Evolutionary conservation across 768 basidiomycete genomes (phyloP).

Genomic region (Suillus occidentalis): DNA sequence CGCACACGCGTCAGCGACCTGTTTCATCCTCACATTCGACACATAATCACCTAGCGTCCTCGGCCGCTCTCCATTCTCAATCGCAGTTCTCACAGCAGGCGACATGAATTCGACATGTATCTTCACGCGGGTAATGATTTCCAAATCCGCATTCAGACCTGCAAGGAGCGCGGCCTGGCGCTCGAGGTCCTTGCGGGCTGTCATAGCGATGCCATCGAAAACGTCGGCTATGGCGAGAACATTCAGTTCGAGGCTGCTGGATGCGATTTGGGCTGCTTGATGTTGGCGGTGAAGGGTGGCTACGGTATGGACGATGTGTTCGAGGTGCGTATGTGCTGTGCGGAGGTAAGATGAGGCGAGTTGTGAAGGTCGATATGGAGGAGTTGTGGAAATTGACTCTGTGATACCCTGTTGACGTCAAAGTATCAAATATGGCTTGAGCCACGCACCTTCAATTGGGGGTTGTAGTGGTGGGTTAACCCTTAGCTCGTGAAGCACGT

Average conservation of each 20-base stretch:
- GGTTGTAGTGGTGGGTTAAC: slow-evolving; percentile 64
- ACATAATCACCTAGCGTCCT: slow-evolving; percentile 82
- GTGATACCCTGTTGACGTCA: slow-evolving; percentile 4
- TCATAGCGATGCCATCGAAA: slow-evolving; percentile 59
- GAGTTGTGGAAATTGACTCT: slow-evolving; percentile 67
- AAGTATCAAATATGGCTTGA: not conserved
- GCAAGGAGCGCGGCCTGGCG: slow-evolving; percentile 63
- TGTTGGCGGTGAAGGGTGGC: slow-evolving; percentile 63
- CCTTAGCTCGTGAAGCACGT: slow-evolving; percentile 63
- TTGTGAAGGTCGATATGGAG: slow-evolving; percentile 68
- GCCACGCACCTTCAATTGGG: slow-evolving; percentile 62
- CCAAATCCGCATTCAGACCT: slow-evolving; percentile 70
- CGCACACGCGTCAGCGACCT: slow-evolving; percentile 71
- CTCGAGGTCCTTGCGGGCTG: slow-evolving; percentile 62
- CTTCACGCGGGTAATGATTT: slow-evolving; percentile 61
- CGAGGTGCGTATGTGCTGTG: slow-evolving; percentile 63
- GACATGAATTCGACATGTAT: slow-evolving; percentile 81
- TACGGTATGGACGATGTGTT: slow-evolving; percentile 53
- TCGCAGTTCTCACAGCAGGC: slow-evolving; percentile 60
- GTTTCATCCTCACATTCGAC: slow-evolving; percentile 72
- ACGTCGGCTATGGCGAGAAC: slow-evolving; percentile 70
- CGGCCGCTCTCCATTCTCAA: slow-evolving; percentile 66
- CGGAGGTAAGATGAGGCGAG: slow-evolving; percentile 67
- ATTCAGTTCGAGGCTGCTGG: slow-evolving; percentile 67
- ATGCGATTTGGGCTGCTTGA: slow-evolving; percentile 72